A percentile compares a stretch with the other conserved stretches of the same genome.
These are phyloP conservation scores for Stylonectria norvegica DNA, from an alignment of 2,329 filamentous ascomycete species.

Conservation along the genomic window DNA sequence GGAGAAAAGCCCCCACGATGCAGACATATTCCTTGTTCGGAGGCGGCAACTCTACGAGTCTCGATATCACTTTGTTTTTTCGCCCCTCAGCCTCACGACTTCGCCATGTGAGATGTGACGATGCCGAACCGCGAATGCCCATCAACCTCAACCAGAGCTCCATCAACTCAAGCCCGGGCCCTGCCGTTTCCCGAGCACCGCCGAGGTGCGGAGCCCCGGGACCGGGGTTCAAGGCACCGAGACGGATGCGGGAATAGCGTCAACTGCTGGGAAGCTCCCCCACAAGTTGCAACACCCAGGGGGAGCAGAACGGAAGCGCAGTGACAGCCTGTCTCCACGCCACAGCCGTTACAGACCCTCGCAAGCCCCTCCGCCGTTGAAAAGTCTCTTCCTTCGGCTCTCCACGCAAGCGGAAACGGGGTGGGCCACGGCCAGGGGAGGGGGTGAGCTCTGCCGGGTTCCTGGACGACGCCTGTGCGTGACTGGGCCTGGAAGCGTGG, in stretches of 20 bases:
- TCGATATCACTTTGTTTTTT: neutral
- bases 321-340: conserved; percentile 1
- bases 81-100: neutral
- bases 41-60: neutral
- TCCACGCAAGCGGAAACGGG: conserved; percentile 13
- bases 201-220: conserved; percentile 15
- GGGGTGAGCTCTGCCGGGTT: conserved; percentile 8
- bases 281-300: too few relatives aligned
- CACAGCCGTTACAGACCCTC: too few relatives aligned
- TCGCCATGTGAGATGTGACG: conserved; percentile 14
- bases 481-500: conserved; percentile 13
- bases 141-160: neutral
- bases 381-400: conserved; percentile 9
- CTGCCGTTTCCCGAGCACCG: conserved; percentile 11
- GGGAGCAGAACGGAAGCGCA: neutral
- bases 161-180: neutral
- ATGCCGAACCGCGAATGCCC: neutral
- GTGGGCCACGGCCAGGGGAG: neutral
- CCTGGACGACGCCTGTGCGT: conserved; percentile 11
- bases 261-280: too few relatives aligned
- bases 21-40: too few relatives aligned
- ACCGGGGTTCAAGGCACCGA: conserved; percentile 12
- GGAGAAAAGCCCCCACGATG: too few relatives aligned
- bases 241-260: conserved; percentile 1
- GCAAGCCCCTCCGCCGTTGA: conserved; percentile 2